Conservation (phyloP, 768 basidiomycete genomes). For the Lactifluus volemus region DNA sequence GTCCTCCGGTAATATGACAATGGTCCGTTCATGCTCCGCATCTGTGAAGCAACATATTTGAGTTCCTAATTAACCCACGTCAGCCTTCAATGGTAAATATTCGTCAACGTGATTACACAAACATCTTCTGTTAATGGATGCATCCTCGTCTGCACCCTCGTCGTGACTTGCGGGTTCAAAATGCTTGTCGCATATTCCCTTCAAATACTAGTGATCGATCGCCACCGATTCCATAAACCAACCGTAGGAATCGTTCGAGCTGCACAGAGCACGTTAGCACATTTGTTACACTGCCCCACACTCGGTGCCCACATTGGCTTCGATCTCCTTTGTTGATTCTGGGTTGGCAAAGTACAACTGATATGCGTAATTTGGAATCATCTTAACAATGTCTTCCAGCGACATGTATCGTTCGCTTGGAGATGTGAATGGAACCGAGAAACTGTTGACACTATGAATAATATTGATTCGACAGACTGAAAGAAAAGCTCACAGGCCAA, state of each 20-base stretch:
- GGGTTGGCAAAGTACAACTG: conserved; percentile 56
- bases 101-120: neutral
- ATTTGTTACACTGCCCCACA: neutral
- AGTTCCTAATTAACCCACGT: conserved; percentile 38
- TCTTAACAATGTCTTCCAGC: conserved; percentile 41
- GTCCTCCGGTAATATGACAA: conserved; percentile 71
- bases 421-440: conserved; percentile 61
- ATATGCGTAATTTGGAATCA: conserved; percentile 53
- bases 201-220: neutral
- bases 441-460: conserved; percentile 28
- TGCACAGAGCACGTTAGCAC: conserved; percentile 5
- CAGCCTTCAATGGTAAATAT: neutral
- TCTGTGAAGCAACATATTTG: conserved; percentile 39
- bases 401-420: conserved; percentile 42
- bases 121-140: conserved; percentile 18
- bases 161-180: neutral
- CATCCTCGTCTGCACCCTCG: neutral
- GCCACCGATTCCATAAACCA: conserved; percentile 9
- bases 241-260: conserved; percentile 21
- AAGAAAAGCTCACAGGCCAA: conserved; percentile 40
- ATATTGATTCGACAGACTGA: neutral
- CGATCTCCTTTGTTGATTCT: conserved; percentile 45
- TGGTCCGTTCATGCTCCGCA: conserved; percentile 53
- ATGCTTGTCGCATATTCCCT: conserved; percentile 12
- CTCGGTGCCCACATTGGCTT: conserved; percentile 39